Evolutionary conservation across 2,329 filamentous ascomycete genomes (phyloP), one percentile per base, ranked within the genome.

Genomic region (Furcasterigmium furcatum): DNA sequence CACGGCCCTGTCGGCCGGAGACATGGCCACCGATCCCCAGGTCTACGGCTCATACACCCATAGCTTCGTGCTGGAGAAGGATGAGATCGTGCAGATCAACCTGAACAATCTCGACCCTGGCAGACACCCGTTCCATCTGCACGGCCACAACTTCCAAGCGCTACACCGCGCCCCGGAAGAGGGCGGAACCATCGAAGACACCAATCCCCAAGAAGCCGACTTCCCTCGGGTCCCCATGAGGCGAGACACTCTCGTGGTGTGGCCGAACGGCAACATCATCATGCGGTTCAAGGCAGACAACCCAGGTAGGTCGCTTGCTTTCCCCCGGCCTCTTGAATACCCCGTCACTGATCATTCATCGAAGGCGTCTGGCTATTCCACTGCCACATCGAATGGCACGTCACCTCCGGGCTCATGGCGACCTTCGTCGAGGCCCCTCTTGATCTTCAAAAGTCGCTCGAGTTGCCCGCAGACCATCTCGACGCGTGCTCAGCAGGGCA

Each of bases 361-460:
- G 38, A 21, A 71, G 71, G 79, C 30, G 70, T 87, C 19, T 87
- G 83, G 83, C 63, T 87, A 4, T 87, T 91, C 68, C 87, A 91
- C 65, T 91, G 87, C 64, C 88, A 92, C 60, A 85, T 91, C 44
- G 85, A 88, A 58, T 92, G 85, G 85, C 86, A 90, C 59, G 71
- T 88, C 46, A 67, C 76, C 1, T 81, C 80, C 4, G 86, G 86
- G n/a, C 71, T 89, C 3, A 70, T 81, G 4, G 77, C 82, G 20
- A 82, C 80, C 1, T 77, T 88, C 52, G 63, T 87, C 49, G 84
- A 86, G 62, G 77, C 79, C 0, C 84, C 83, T 0, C 58, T 75
- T 4, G 74, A 80, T 16, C 59, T 94, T 0, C 87, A 91, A 57
- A 63, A 77, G 48, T 68, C 64, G 0, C 54, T 85, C 29, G 68